These are phyloP conservation scores for Yarrowia porcina DNA, from an alignment of 805 yeast species.

Conservation along the genomic window DNA sequence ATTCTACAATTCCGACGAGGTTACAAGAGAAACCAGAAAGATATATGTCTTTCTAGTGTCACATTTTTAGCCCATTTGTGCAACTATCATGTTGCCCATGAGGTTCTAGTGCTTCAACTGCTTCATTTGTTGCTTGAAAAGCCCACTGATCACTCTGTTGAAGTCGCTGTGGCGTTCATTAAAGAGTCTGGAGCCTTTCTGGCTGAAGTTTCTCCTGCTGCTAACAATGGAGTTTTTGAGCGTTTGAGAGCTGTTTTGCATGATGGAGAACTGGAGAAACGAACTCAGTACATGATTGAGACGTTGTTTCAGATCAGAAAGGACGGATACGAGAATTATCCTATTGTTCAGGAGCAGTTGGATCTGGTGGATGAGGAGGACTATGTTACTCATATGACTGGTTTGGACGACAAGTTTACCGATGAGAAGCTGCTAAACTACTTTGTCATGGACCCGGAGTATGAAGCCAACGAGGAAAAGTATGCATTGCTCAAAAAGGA, in stretches of 20 bases:
- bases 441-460: constrained; percentile 52
- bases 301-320: constrained; percentile 51
- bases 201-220: constrained; percentile 43
- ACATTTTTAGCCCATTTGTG: constrained; percentile 59
- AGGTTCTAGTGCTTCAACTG: constrained; percentile 52
- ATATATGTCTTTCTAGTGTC: constrained; percentile 44
- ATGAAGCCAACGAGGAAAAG: constrained; percentile 47
- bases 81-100: constrained; percentile 60
- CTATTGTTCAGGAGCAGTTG: constrained; percentile 45
- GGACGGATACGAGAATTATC: constrained; percentile 43
- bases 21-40: constrained; percentile 48
- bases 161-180: constrained; percentile 51
- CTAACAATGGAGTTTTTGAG: constrained; percentile 54
- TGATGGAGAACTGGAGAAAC: constrained; percentile 47
- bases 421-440: constrained; percentile 49
- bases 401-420: constrained; percentile 51
- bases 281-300: constrained; percentile 49
- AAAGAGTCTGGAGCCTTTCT: constrained; percentile 53
- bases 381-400: constrained; percentile 52
- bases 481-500: constrained; percentile 47
- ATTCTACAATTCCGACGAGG: constrained; percentile 57
- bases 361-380: constrained; percentile 66
- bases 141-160: constrained; percentile 55
- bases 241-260: constrained; percentile 59
- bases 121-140: constrained; percentile 47